Percentiles rank a stretch among this genome's conserved stretches.
Evolutionary conservation across 108 stramenopile genomes (phyloP).

Genomic region (Cyclostephanos tholiformis): DNA sequence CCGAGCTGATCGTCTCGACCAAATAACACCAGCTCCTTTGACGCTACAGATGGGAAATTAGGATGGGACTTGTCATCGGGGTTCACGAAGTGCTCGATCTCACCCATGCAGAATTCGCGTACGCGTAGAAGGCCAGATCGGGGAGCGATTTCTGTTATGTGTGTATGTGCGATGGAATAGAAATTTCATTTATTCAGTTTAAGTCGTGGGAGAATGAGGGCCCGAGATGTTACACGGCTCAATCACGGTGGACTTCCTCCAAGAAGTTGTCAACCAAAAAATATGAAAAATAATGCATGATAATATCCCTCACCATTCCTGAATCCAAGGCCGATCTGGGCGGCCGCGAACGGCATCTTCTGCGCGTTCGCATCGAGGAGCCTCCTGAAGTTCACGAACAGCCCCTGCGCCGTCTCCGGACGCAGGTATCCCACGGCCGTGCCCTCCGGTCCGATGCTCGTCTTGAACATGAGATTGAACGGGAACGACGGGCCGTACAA

Average conservation of each 20-base stretch:
- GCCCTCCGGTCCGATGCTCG: constrained; percentile 99
- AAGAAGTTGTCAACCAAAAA: too few species aligned
- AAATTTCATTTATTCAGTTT: too few species aligned
- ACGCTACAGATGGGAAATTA: constrained; percentile 85
- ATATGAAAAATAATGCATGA: constrained; percentile 11
- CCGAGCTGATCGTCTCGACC: constrained; percentile 96
- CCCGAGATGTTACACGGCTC: constrained; percentile 15
- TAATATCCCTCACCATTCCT: constrained; percentile 83
- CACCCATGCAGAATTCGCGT: constrained; percentile 99
- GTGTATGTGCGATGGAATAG: too few species aligned
- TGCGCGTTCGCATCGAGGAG: constrained; percentile 96
- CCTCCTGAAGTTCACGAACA: constrained; percentile 99
- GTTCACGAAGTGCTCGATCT: constrained; percentile 99
- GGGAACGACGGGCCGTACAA: constrained; percentile 93
- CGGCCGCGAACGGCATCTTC: constrained; percentile 99
- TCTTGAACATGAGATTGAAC: constrained; percentile 99
- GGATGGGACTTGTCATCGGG: constrained; percentile 97
- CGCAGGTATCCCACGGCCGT: constrained; percentile 96
- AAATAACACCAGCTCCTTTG: constrained; percentile 89
- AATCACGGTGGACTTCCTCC: too few species aligned
- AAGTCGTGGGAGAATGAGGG: background rate
- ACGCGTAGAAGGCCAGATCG: constrained; percentile 97
- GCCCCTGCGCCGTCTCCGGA: constrained; percentile 98
- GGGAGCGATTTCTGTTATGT: constrained; percentile 94
- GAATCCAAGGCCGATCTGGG: constrained; percentile 98